Base-by-base conservation (phyloP, 306 rosid genomes). In the Cucumis hystrix region DNA sequence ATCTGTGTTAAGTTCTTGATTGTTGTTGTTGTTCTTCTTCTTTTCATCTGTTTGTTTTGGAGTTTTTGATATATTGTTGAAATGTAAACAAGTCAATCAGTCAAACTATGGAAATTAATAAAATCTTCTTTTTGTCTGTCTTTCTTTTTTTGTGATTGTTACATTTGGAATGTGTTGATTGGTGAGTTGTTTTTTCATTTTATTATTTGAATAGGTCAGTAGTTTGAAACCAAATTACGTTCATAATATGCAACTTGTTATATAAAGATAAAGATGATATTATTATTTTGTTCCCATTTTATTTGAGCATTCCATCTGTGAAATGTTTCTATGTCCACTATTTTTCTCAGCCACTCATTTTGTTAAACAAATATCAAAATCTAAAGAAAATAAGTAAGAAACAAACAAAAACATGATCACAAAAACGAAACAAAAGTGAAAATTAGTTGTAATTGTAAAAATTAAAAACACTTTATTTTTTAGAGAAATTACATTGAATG, bases 311-410 rank as follows among this genome's bases (percentile, higher is more conserved):
- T 65, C 49, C 72, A 64, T 15, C 17, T 65, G 47, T 5, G 73
- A 67, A 40, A 67, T 67, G 73, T 67, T 33, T 40, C 17, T 11
- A 40, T 67, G 17, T 20, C 52, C 20, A 69, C 10, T 69, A 45
- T 43, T 69, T 45, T 69, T 69, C 55, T 69, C 56, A 69, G 52
- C 39, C 75, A 69, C 57, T 43, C 75, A 45, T 69, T 52, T 69
- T 45, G 49, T 68, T 52, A 16, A 52, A 51, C 14, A 17, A 47
- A 47, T 5, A 43, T 33, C 30, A 28, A 28, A 43, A 7, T 43
- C 10, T 9, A 6, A 7, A 6, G 47, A 43, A 47, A 47, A 14
- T 33, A 1, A 12, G 16, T 33, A 1, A 12, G 16, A 47, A 47
- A 47, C 52, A 10, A 51, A 51, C 18, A 49, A 49, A n/a, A n/a